Evolutionary conservation across 192 early-diverging fungal species (phyloP).

Genomic region (Coemansia sp.): DNA sequence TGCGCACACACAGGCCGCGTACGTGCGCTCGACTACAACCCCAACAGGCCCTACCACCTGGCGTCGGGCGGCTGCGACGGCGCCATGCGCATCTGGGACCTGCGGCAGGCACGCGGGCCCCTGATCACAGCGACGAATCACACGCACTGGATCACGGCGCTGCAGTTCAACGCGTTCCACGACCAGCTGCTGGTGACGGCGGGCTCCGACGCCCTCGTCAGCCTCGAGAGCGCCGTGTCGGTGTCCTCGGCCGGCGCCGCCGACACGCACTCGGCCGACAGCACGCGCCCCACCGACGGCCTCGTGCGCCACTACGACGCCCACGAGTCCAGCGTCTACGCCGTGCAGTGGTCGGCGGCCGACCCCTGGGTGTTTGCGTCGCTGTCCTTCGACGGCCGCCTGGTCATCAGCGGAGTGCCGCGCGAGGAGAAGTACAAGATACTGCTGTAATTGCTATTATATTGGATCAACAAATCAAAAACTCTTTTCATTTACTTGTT

Average conservation of each 20-base stretch:
- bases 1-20: constrained; percentile 77
- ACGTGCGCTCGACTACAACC: constrained; percentile 81
- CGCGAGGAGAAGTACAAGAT: constrained; percentile 85
- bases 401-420: constrained; percentile 92
- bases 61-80: constrained; percentile 90
- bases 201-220: constrained; percentile 84
- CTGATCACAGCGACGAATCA: constrained; percentile 76
- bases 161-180: constrained; percentile 85
- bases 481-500: background rate
- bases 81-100: constrained; percentile 86
- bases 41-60: constrained; percentile 81
- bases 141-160: constrained; percentile 86
- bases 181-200: constrained; percentile 90
- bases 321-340: constrained; percentile 94
- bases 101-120: constrained; percentile 56
- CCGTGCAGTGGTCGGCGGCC: constrained; percentile 82
- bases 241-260: constrained; percentile 72
- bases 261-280: constrained; percentile 11
- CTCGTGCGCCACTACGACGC: constrained; percentile 87
- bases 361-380: constrained; percentile 97
- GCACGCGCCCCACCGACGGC: constrained; percentile 65
- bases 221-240: constrained; percentile 82
- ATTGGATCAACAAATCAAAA: background rate
- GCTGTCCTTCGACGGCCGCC: constrained; percentile 88
- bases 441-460: constrained; percentile 41